These are phyloP conservation scores for Cyphellophora attinorum DNA, from an alignment of 2,329 filamentous ascomycete species.

Conservation along the genomic window DNA sequence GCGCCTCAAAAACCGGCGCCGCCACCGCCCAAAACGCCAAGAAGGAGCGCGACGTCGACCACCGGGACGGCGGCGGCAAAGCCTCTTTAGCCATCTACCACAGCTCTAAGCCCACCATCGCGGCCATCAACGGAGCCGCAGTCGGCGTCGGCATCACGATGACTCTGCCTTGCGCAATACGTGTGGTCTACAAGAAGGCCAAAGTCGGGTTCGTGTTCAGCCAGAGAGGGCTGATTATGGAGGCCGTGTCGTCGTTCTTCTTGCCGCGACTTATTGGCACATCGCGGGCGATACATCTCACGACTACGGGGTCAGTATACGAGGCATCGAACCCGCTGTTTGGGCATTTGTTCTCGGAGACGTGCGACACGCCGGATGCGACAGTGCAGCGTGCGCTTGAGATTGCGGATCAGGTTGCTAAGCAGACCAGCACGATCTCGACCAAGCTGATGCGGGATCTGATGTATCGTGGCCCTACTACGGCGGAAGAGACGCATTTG, in stretches of 20 bases:
- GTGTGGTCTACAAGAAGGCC: conserved; percentile 43
- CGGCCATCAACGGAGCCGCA: conserved; percentile 49
- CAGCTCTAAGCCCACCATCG: conserved; percentile 51
- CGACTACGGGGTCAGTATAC: conserved; percentile 57
- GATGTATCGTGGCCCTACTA: conserved; percentile 47
- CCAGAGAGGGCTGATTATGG: conserved; percentile 58
- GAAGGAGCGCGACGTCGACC: conserved; percentile 17
- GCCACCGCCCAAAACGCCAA: conserved; percentile 11
- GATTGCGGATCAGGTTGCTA: conserved; percentile 56
- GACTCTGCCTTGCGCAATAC: conserved; percentile 46
- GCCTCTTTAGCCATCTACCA: conserved; percentile 46
- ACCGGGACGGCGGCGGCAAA: conserved; percentile 36
- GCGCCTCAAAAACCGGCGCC: conserved; percentile 10
- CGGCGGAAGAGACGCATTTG: conserved; percentile 60
- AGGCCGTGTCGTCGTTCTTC: conserved; percentile 61
- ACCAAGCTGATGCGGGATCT: conserved; percentile 61
- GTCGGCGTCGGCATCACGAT: conserved; percentile 55
- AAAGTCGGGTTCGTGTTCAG: conserved; percentile 65
- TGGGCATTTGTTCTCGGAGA: conserved; percentile 56
- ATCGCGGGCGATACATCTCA: conserved; percentile 53
- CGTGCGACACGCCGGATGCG: conserved; percentile 46
- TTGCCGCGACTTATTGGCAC: conserved; percentile 58
- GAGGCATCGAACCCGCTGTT: conserved; percentile 40
- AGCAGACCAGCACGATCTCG: conserved; percentile 56
- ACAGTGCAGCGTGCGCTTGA: conserved; percentile 57